phyloP scores from a whole-genome alignment of 345 rosid genomes.

The Syzygium jambos region DNA sequence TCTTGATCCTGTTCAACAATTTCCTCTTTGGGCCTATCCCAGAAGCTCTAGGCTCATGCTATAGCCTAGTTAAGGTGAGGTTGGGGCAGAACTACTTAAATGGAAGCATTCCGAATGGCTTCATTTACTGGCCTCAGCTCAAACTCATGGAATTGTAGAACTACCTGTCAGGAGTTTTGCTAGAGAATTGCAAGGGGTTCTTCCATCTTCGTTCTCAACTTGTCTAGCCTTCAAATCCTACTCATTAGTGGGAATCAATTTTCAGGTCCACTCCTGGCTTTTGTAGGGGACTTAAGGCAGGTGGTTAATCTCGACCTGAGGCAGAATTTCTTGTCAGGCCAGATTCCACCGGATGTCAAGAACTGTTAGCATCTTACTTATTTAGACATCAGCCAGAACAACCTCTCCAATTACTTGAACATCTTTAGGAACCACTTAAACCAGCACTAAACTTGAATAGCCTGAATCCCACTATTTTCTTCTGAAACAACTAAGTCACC shows the following conservation, averaged over 20 bases:
- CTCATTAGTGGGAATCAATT: slow-evolving; percentile 43
- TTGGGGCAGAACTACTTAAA: slow-evolving; percentile 61
- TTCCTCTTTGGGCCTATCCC: slow-evolving; percentile 65
- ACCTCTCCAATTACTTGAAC: slow-evolving; percentile 57
- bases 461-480: not conserved
- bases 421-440: slow-evolving; percentile 48
- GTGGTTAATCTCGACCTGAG: slow-evolving; percentile 43
- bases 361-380: slow-evolving; percentile 40
- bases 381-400: slow-evolving; percentile 61
- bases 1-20: slow-evolving; percentile 39
- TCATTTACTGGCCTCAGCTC: slow-evolving; percentile 54
- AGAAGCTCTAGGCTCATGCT: slow-evolving; percentile 40
- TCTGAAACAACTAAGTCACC: not conserved
- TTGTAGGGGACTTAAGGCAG: slow-evolving; percentile 34
- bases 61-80: slow-evolving; percentile 40
- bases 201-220: slow-evolving; percentile 48
- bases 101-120: slow-evolving; percentile 46
- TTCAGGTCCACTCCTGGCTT: slow-evolving; percentile 38
- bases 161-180: slow-evolving; percentile 36
- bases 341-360: slow-evolving; percentile 40
- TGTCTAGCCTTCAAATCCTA: slow-evolving; percentile 43
- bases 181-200: slow-evolving; percentile 18
- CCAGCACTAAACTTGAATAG: not conserved
- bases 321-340: slow-evolving; percentile 35
- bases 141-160: slow-evolving; percentile 45